Evolutionary conservation across 768 basidiomycete species (phyloP).

Genomic region (Asterophora lycoperdoides): DNA sequence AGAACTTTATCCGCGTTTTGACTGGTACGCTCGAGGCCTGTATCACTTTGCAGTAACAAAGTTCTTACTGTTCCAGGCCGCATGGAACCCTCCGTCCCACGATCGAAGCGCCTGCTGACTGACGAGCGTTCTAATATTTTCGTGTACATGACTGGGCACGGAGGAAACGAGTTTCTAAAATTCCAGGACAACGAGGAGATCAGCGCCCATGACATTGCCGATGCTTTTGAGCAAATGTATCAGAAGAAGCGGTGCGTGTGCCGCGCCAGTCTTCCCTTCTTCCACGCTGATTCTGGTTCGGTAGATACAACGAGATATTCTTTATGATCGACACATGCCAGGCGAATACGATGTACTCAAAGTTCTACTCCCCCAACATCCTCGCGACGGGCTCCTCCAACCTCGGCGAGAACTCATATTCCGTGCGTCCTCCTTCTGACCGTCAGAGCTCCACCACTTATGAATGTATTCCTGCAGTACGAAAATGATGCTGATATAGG

Average conservation of each 20-base stretch:
- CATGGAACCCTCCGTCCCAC: constrained; percentile 77
- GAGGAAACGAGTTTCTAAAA: constrained; percentile 97
- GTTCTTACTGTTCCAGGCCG: constrained; percentile 37
- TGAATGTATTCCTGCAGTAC: constrained; percentile 46
- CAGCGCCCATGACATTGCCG: constrained; percentile 94
- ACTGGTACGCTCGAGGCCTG: constrained; percentile 65
- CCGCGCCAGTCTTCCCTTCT: neutral
- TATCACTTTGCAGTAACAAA: neutral
- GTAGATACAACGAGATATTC: constrained; percentile 89
- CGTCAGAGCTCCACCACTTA: neutral
- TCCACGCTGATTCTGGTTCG: neutral
- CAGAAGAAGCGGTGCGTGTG: constrained; percentile 40
- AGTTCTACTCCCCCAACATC: constrained; percentile 91
- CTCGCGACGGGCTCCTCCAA: constrained; percentile 85
- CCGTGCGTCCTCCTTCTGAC: constrained; percentile 45
- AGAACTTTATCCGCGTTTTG: constrained; percentile 88
- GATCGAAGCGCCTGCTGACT: constrained; percentile 87
- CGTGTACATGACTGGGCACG: constrained; percentile 98
- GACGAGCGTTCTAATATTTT: constrained; percentile 92
- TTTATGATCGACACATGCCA: constrained; percentile 99
- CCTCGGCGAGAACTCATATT: constrained; percentile 88
- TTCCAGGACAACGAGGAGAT: constrained; percentile 99
- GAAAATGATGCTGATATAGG: constrained; percentile 93
- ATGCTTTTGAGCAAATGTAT: constrained; percentile 98
- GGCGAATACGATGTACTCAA: constrained; percentile 92